Percentiles rank a stretch among this genome's conserved stretches.
phyloP scores from a whole-genome alignment of 495 filamentous ascomycete species.

The Penicillium maclennaniae region DNA sequence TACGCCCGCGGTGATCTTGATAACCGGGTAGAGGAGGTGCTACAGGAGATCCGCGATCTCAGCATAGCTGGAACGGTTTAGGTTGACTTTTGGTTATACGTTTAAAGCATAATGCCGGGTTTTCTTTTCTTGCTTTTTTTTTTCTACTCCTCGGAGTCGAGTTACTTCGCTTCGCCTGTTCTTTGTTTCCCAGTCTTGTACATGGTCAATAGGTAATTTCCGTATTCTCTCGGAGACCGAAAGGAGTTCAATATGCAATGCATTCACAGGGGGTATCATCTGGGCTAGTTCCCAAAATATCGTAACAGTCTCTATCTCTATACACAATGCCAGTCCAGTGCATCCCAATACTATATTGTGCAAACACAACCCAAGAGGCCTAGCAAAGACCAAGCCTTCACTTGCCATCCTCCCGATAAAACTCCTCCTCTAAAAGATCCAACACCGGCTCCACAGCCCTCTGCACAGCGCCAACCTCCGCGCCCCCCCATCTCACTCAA shows the following conservation, averaged over 20 bases:
- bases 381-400: background rate
- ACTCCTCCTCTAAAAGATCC: slow-evolving; percentile 45
- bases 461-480: slow-evolving; percentile 48
- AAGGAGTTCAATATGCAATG: slow-evolving; percentile 6
- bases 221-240: background rate
- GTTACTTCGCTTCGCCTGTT: background rate
- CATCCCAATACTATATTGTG: background rate
- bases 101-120: slow-evolving; percentile 1
- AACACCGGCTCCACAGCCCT: slow-evolving; percentile 49
- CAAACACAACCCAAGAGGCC: background rate
- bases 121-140: slow-evolving; percentile 6
- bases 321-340: background rate
- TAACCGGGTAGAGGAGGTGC: slow-evolving; percentile 86
- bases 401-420: slow-evolving; percentile 15
- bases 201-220: slow-evolving; percentile 5
- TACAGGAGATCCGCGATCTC: slow-evolving; percentile 95
- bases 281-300: background rate
- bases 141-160: background rate
- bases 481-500: slow-evolving; percentile 54
- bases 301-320: background rate
- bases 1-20: slow-evolving; percentile 94
- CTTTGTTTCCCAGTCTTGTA: background rate
- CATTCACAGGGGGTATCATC: slow-evolving; percentile 17
- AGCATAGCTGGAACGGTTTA: slow-evolving; percentile 81
- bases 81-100: background rate